Conservation (phyloP, 345 rosid genomes). For the Salix dunnii region DNA sequence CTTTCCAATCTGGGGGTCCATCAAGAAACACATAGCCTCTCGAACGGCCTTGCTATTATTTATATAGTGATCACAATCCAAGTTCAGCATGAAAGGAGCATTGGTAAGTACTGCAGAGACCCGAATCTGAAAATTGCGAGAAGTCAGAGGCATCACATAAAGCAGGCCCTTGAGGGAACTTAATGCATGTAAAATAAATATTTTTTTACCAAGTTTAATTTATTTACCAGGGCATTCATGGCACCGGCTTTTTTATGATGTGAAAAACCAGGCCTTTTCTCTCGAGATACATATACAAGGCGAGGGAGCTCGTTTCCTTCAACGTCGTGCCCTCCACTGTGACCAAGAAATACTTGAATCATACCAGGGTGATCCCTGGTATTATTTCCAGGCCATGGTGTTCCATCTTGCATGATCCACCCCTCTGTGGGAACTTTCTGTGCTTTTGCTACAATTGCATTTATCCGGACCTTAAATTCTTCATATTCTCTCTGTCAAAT, state of each 20-base stretch:
- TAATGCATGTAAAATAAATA: background rate
- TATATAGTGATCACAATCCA: slow-evolving; percentile 33
- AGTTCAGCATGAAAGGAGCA: slow-evolving; percentile 38
- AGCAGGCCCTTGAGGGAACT: background rate
- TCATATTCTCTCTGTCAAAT: slow-evolving; percentile 81
- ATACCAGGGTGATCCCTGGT: slow-evolving; percentile 96
- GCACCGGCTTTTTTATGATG: slow-evolving; percentile 96
- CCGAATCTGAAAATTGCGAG: slow-evolving; percentile 22
- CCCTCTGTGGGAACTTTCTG: slow-evolving; percentile 80
- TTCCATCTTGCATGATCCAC: slow-evolving; percentile 98
- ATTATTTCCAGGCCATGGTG: slow-evolving; percentile 99
- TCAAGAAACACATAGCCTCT: slow-evolving; percentile 37
- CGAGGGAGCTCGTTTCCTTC: slow-evolving; percentile 39
- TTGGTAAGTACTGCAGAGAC: slow-evolving; percentile 34
- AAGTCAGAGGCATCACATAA: background rate
- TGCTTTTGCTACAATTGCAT: slow-evolving; percentile 83
- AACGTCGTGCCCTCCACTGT: slow-evolving; percentile 31
- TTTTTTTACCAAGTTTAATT: background rate
- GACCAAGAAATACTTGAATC: slow-evolving; percentile 53
- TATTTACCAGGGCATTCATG: slow-evolving; percentile 83
- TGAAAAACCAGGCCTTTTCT: slow-evolving; percentile 34
- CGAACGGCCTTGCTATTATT: slow-evolving; percentile 34
- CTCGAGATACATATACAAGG: slow-evolving; percentile 35
- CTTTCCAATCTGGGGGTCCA: slow-evolving; percentile 35
- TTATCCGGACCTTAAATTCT: slow-evolving; percentile 90